These are phyloP conservation scores for Leishmania arabica DNA, from an alignment of 208 protist genomes.

Conservation along the genomic window DNA sequence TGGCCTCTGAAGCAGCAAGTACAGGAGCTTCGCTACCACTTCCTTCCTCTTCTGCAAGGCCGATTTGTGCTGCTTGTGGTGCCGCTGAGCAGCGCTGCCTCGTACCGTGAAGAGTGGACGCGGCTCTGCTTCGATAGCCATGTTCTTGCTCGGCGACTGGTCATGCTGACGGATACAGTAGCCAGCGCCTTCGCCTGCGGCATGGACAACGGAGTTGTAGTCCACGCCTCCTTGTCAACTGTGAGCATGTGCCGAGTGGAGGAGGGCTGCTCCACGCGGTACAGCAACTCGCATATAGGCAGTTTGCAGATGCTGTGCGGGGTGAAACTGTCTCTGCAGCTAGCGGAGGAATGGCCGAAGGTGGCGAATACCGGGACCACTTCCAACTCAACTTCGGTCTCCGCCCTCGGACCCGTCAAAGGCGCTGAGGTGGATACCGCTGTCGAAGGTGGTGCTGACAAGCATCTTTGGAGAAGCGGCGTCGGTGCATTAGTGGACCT, in stretches of 20 bases:
- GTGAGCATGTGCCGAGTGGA: conserved; percentile 25
- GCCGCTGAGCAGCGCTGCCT: conserved; percentile 25
- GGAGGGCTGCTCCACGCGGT: conserved; percentile 23
- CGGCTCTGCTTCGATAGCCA: conserved; percentile 30
- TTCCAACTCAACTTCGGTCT: too few relatives aligned
- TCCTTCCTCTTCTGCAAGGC: conserved; percentile 36
- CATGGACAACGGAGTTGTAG: conserved; percentile 23
- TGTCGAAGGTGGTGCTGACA: neutral
- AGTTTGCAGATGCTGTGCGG: conserved; percentile 16
- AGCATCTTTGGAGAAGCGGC: neutral
- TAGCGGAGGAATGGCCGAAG: conserved; percentile 6
- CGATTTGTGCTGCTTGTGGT: conserved; percentile 47
- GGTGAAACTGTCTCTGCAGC: neutral
- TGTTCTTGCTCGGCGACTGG: conserved; percentile 32
- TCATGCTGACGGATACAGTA: conserved; percentile 66
- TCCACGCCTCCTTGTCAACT: conserved; percentile 20
- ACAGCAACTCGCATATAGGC: conserved; percentile 19
- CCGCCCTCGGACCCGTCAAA: neutral
- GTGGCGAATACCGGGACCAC: neutral
- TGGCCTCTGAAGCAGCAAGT: neutral
- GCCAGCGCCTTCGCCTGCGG: conserved; percentile 54
- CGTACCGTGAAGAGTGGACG: conserved; percentile 40
- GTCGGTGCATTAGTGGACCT: neutral
- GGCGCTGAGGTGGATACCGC: neutral
- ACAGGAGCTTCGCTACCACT: neutral